Evolutionary conservation across 139 green algal species (phyloP), one percentile per base, ranked within the genome.

Genomic region (Pleodorina starrii): DNA sequence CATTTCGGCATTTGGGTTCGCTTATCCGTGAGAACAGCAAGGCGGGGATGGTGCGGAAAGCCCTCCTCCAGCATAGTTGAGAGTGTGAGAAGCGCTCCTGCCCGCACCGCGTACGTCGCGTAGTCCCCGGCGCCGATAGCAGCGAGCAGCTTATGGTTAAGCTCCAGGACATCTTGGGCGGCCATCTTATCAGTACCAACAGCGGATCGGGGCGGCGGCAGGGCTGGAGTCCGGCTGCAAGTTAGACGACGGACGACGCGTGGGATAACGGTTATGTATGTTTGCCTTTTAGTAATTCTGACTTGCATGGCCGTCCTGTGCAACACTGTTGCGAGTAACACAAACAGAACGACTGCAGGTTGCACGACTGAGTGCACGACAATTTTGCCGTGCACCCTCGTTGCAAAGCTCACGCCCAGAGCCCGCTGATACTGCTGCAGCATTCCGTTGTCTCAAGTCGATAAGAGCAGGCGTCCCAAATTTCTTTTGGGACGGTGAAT

Each of bases 71-170:
- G n/a, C n/a, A n/a, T n/a, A n/a, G n/a, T n/a, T n/a, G n/a, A n/a
- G n/a, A n/a, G n/a, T n/a, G n/a, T n/a, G n/a, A n/a, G n/a, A n/a
- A n/a, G n/a, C n/a, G n/a, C n/a, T n/a, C n/a, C n/a, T n/a, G n/a
- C n/a, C n/a, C n/a, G n/a, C 54, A 90, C 80, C 71, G 42, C 40
- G 54, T 91, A 91, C 7, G 32, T 80, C 5, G 16, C 69, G 59
- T 91, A 89, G 38, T 92, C 74, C 23, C 76, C 76, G 0, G 60
- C 74, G 16, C 43, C 83, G 23, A 89, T 92, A 7, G 89, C 89
- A 54, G 85, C 38, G 29, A 92, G 63, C 60, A 92, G 74, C n/a
- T 82, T 54, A 32, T 87, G 59, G 72, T 87, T 92, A 9, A 82
- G n/a, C 5, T 38, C 50, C 7, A 89, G 69, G 36, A 89, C 71